These are phyloP conservation scores for Geranium rotundifolium DNA, from an alignment of 345 rosid species.

Conservation along the genomic window DNA sequence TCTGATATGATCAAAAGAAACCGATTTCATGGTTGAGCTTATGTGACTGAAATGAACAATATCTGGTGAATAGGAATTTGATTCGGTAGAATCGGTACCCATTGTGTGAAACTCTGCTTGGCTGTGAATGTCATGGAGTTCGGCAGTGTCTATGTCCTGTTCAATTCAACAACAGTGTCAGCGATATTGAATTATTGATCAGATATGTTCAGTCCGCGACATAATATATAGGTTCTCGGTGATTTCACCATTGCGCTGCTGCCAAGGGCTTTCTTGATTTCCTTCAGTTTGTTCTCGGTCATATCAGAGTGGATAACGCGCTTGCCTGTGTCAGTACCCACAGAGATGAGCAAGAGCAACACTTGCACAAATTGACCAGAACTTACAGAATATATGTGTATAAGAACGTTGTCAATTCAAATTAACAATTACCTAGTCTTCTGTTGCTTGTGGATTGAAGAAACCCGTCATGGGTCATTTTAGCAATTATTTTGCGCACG, in stretches of 20 bases:
- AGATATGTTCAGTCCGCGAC: neutral
- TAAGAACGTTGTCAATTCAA: neutral
- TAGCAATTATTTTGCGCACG: slow-evolving; percentile 56
- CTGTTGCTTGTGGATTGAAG: slow-evolving; percentile 65
- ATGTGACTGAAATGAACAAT: too few species aligned
- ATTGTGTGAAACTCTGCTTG: slow-evolving; percentile 14
- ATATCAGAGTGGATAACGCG: slow-evolving; percentile 61
- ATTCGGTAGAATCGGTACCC: slow-evolving; percentile 26
- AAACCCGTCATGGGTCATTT: slow-evolving; percentile 70
- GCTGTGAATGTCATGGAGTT: slow-evolving; percentile 17
- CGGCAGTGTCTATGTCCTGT: slow-evolving; percentile 48
- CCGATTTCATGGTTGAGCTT: neutral
- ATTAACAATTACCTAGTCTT: slow-evolving; percentile 53
- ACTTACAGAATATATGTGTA: too few species aligned
- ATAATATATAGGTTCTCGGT: neutral
- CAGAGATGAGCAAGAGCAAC: neutral
- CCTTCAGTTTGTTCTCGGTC: slow-evolving; percentile 63
- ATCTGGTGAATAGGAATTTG: neutral
- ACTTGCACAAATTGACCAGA: too few species aligned
- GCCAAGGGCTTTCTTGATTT: slow-evolving; percentile 55
- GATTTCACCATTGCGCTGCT: slow-evolving; percentile 43
- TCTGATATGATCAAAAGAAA: slow-evolving; percentile 18
- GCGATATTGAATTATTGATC: neutral
- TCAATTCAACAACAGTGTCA: slow-evolving; percentile 2
- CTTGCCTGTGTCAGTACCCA: slow-evolving; percentile 40